A percentile compares a stretch with the other conserved stretches of the same genome.
Conservation (phyloP, 108 stramenopile species). For the Skeletonema marinoi region DNA sequence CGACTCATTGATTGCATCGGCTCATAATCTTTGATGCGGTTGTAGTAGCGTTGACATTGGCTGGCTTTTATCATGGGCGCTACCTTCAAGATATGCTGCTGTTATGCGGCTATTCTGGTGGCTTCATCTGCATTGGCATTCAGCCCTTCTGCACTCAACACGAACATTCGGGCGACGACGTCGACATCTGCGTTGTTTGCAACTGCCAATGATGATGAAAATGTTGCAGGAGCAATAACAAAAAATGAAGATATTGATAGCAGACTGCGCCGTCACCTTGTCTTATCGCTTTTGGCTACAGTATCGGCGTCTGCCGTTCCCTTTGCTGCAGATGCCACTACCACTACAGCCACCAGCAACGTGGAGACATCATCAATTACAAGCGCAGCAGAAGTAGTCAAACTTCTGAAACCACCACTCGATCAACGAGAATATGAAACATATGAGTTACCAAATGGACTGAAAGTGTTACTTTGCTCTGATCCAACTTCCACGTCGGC, state of each 20-base stretch:
- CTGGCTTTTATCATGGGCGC: background rate
- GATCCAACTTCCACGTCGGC: slow-evolving; percentile 82
- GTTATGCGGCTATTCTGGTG: background rate
- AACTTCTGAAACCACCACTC: slow-evolving; percentile 69
- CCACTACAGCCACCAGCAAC: background rate
- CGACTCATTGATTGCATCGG: too few relatives aligned
- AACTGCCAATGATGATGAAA: background rate
- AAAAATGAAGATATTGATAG: slow-evolving; percentile 20
- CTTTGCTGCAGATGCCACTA: background rate
- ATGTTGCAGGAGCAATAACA: background rate
- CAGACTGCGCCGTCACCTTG: slow-evolving; percentile 48
- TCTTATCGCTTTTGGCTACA: slow-evolving; percentile 57
- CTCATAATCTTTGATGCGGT: too few relatives aligned
- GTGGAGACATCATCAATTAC: background rate
- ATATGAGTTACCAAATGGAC: slow-evolving; percentile 63
- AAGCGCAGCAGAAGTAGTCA: background rate
- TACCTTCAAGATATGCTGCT: background rate
- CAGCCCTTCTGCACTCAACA: background rate
- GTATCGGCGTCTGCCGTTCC: slow-evolving; percentile 13
- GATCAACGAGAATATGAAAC: slow-evolving; percentile 70
- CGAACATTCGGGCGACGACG: background rate
- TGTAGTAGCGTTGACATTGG: too few relatives aligned
- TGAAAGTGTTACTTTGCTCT: slow-evolving; percentile 79
- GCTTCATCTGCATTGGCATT: background rate
- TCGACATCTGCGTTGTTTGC: background rate